Evolutionary conservation across 208 protist genomes (phyloP).

Genomic region (Acanthamoeba sp.): DNA sequence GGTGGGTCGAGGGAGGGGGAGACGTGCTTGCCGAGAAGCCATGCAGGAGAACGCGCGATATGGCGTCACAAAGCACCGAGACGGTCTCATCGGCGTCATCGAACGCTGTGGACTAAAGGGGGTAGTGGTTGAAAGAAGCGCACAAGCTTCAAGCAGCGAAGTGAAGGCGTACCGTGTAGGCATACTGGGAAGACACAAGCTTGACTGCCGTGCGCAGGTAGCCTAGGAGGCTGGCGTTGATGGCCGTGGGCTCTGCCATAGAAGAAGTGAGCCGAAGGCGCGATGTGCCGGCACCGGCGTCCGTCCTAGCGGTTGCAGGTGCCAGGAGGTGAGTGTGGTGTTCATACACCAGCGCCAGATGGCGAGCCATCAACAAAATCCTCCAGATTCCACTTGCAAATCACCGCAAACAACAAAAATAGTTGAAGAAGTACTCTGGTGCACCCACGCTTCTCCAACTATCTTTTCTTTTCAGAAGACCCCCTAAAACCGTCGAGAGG

Average conservation of each 20-base stretch:
- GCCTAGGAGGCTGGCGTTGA: background rate
- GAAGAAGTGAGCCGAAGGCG: background rate
- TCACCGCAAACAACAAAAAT: too few relatives aligned
- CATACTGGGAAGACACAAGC: background rate
- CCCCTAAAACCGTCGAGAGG: too few relatives aligned
- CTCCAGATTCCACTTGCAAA: too few relatives aligned
- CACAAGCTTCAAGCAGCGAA: background rate
- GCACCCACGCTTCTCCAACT: too few relatives aligned
- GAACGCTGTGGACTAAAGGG: background rate
- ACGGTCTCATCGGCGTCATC: background rate
- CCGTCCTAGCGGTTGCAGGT: background rate
- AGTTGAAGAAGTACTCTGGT: too few relatives aligned
- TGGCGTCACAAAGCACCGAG: background rate
- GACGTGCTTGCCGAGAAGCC: background rate
- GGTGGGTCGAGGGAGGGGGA: background rate
- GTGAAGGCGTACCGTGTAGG: background rate
- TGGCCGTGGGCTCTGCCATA: background rate
- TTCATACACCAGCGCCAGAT: background rate
- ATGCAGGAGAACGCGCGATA: background rate
- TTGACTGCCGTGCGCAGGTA: slow-evolving; percentile 16
- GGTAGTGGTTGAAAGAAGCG: background rate
- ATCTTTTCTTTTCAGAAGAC: too few relatives aligned
- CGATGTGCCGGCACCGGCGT: background rate
- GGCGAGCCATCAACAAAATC: background rate
- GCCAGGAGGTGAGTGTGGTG: background rate